Conservation (phyloP, 257 asterid genomes). For the Rhazya stricta region DNA sequence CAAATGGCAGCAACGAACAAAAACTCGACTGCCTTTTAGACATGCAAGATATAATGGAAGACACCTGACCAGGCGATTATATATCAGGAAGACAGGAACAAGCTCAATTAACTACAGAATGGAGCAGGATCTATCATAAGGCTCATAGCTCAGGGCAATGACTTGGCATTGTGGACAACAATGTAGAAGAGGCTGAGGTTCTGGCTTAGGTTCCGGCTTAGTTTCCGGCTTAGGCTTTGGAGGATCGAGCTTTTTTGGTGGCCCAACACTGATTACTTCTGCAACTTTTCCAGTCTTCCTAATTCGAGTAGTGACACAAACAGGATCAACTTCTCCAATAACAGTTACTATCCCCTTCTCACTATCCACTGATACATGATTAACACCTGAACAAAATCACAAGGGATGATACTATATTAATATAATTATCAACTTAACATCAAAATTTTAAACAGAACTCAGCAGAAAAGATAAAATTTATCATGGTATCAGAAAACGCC, state of each 20-base stretch:
- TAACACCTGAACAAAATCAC: conserved; percentile 19
- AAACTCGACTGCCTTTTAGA: no score
- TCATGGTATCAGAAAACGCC: no score
- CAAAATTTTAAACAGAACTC: no score
- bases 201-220: background rate
- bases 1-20: no score
- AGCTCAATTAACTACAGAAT: background rate
- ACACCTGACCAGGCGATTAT: no score
- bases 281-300: conserved; percentile 8
- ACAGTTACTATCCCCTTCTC: conserved; percentile 18
- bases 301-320: background rate
- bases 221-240: background rate
- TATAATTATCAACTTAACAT: no score
- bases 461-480: no score
- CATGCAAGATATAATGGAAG: no score
- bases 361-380: background rate
- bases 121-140: conserved; percentile 12
- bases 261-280: conserved; percentile 15
- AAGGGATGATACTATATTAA: no score
- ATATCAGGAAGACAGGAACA: background rate
- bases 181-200: conserved; percentile 3
- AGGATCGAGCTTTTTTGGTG: conserved; percentile 8
- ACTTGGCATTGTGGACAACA: conserved; percentile 3
- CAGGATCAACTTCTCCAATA: conserved; percentile 20
- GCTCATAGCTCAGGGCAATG: background rate